Evolutionary conservation across 768 basidiomycete genomes (phyloP), one percentile per base, ranked within the genome.

Genomic region (Pleurotus cornucopiae): DNA sequence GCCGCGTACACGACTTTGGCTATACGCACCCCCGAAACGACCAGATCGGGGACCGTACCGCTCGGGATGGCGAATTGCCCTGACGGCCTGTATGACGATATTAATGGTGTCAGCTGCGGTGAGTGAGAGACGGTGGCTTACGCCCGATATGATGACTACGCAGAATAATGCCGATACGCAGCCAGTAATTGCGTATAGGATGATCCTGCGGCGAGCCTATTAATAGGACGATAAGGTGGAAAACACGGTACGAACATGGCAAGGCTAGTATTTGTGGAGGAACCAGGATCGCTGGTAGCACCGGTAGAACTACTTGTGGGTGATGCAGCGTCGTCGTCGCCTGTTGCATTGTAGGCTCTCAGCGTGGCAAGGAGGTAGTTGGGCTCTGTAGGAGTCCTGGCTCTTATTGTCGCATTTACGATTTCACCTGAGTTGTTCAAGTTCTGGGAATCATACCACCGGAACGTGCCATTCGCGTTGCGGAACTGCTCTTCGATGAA

Each of bases 11-110:
- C 91, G 83, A 49, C 84, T 86, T 64, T 87, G 87, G 38, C 77
- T 76, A 20, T 58, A 53, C 23, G 64, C 61, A 7, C 72, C 74
- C 18, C 72, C 74, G 21, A 66, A 69, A 44, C 69, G 68, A 20
- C 61, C 71, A 44, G 55, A 64, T 54, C 93, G 79, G 9, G 91
- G 90, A 3, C 94, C 94, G 66, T 97, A 98, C 52, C 92, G 83
- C 65, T 97, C 94, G 14, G 94, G 94, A 69, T 96, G 85, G 2
- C 91, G 82, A 49, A 92, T 78, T 1, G 92, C 89, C 21, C 91
- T 77, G 46, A 95, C 76, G 1, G 91, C 90, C 87, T 90, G 56
- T 13, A 46, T 21, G 4, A 46, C 57, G 54, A n/a, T 59, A 53
- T 38, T 63, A 38, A 38, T 20, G 61, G 47, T 52, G 5, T 46